Evolutionary conservation across 2,329 filamentous ascomycete genomes (phyloP).

Genomic region (Nectriaceae sp.): DNA sequence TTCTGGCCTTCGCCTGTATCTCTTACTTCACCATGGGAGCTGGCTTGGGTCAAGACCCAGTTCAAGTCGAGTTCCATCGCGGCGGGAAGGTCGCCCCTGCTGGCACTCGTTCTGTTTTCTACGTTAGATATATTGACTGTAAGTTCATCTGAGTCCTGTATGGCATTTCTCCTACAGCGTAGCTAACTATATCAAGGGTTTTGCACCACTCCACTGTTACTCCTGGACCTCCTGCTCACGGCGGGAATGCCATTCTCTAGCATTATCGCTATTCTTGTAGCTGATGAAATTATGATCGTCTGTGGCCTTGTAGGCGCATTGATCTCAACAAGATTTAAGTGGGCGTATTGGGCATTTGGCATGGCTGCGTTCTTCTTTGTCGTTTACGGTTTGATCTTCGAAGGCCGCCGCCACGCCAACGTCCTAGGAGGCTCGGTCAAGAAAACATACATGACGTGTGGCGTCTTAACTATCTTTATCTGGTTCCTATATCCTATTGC

Average conservation of each 20-base stretch:
- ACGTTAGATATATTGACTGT: slow-evolving; percentile 51
- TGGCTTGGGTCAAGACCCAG: slow-evolving; percentile 47
- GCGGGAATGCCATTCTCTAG: slow-evolving; percentile 56
- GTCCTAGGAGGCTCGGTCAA: slow-evolving; percentile 55
- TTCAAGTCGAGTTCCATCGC: slow-evolving; percentile 55
- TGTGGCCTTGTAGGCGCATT: slow-evolving; percentile 50
- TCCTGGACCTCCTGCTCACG: slow-evolving; percentile 64
- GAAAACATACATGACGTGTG: slow-evolving; percentile 55
- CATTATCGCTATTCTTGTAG: slow-evolving; percentile 48
- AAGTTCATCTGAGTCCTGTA: neutral
- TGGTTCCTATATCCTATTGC: slow-evolving; percentile 60
- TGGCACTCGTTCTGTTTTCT: slow-evolving; percentile 58
- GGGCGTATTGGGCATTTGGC: slow-evolving; percentile 56
- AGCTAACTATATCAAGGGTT: too few relatives aligned
- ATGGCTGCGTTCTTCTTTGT: slow-evolving; percentile 46
- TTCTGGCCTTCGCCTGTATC: slow-evolving; percentile 50
- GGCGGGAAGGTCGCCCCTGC: slow-evolving; percentile 39
- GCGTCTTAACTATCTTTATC: slow-evolving; percentile 55
- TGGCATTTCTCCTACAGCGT: neutral
- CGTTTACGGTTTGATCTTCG: slow-evolving; percentile 42
- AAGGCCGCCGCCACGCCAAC: slow-evolving; percentile 51
- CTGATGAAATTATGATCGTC: slow-evolving; percentile 49
- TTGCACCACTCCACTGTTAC: slow-evolving; percentile 63
- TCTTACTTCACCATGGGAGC: slow-evolving; percentile 55
- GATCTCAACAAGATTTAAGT: slow-evolving; percentile 53